Evolutionary conservation across 345 rosid genomes (phyloP).

Genomic region (Cardiospermum halicacabum): DNA sequence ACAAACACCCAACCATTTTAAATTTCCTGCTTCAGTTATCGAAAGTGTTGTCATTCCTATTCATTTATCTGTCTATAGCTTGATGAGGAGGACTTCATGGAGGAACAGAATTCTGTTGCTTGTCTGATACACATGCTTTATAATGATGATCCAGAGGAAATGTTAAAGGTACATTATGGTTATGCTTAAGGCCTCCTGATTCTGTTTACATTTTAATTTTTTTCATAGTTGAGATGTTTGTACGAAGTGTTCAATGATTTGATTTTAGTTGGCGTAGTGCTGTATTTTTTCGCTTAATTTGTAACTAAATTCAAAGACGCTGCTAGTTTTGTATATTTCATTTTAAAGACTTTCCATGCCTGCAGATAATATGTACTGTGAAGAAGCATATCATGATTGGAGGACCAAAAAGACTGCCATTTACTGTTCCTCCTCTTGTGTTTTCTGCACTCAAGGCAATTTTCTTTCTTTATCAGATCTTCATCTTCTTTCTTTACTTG

Average conservation of each 20-base stretch:
- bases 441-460: slow-evolving; percentile 74
- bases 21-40: neutral
- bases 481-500: neutral
- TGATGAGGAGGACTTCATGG: slow-evolving; percentile 91
- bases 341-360: slow-evolving; percentile 5
- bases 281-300: slow-evolving; percentile 3
- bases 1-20: too few species aligned
- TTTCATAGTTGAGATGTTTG: neutral
- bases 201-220: neutral
- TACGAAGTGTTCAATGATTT: neutral
- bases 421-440: slow-evolving; percentile 69
- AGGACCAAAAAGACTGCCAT: slow-evolving; percentile 69
- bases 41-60: too few species aligned
- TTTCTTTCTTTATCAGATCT: slow-evolving; percentile 10
- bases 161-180: slow-evolving; percentile 56
- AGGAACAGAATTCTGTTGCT: slow-evolving; percentile 89
- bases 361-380: slow-evolving; percentile 70
- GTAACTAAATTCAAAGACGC: neutral
- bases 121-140: slow-evolving; percentile 80
- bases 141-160: slow-evolving; percentile 74
- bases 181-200: neutral
- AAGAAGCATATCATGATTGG: slow-evolving; percentile 72
- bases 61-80: slow-evolving; percentile 46
- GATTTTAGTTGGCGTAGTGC: neutral
- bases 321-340: neutral